Evolutionary conservation across 148 eudicot species (phyloP), one percentile per base, ranked within the genome.

Genomic region (Rhododendron mucronatum): DNA sequence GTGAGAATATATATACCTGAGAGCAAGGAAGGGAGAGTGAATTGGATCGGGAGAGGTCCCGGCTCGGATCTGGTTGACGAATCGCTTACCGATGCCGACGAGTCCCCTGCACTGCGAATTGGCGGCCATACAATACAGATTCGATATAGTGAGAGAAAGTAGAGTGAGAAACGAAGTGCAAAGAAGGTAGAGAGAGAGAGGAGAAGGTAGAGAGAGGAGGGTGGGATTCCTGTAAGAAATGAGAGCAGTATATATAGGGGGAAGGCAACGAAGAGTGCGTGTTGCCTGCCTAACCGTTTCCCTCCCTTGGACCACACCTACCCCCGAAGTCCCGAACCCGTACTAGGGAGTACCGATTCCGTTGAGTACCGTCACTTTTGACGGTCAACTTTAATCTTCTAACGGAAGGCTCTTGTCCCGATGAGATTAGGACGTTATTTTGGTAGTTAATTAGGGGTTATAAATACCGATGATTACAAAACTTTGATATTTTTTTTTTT

Each of bases 91-190:
- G 53, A 88, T 78, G 85, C 73, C 85, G 78, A 82, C 90, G 83
- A 91, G 77, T 90, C 83, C 88, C 67, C 92, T 87, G 50, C 85
- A 63, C 53, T 86, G 87, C 85, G 87, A 90, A 87, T 87, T 87
- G 84, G 93, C 90, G 89, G 93, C 93, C 93, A 91, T 91, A 87
- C 88, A 90, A 90, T 69, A 83, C 23, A 16, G 57, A 75, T 83
- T 57, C 37, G 55, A n/a, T 67, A 4, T 44, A 83, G 76, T 44
- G 85, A 83, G 85, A 69, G 78, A 83, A 28, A 67, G 35, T 53
- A 23, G 53, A 61, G 51, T n/a, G 78, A 71, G 76, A 26, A 44
- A 44, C 1, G 7, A 16, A 55, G 18, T 4, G 7, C 45, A 6
- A 7, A 6, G 7, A 41, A 41, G 45, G 41, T 28, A 33, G 7